A percentile compares a stretch with the other conserved stretches of the same genome.
These are phyloP conservation scores for Blakeslea trispora DNA, from an alignment of 371 early-diverging fungal species.

Conservation along the genomic window DNA sequence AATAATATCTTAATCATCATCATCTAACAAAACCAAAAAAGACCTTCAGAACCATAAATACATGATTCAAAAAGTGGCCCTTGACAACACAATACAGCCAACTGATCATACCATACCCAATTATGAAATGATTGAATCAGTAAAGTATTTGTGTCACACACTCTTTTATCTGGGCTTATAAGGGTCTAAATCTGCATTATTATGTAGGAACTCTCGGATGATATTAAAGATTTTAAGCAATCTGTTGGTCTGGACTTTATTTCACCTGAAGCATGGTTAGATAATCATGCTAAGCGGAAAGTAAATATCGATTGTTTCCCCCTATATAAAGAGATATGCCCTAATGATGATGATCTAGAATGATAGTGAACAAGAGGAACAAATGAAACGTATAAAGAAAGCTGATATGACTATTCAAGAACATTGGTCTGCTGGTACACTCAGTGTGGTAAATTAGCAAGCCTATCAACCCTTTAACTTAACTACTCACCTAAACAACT, in stretches of 20 bases:
- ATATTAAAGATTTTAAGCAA: slow-evolving; percentile 19
- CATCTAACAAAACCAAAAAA: too few relatives aligned
- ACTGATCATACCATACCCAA: slow-evolving; percentile 17
- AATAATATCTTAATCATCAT: too few relatives aligned
- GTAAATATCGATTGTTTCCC: too few relatives aligned
- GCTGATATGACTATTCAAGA: slow-evolving; percentile 5
- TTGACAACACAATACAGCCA: slow-evolving; percentile 27
- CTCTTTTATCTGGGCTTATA: not conserved
- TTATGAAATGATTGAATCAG: slow-evolving; percentile 15
- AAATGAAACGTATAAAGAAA: not conserved
- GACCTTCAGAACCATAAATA: slow-evolving; percentile 62
- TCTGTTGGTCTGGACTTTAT: slow-evolving; percentile 16
- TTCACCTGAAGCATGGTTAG: slow-evolving; percentile 1
- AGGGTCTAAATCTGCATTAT: not conserved
- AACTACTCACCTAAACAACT: too few relatives aligned
- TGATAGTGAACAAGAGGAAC: not conserved
- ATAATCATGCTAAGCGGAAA: slow-evolving; percentile 10
- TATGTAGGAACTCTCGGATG: slow-evolving; percentile 17
- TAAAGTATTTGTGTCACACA: not conserved
- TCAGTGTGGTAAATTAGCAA: slow-evolving; percentile 2
- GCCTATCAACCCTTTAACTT: too few relatives aligned
- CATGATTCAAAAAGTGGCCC: slow-evolving; percentile 60
- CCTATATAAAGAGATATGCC: too few relatives aligned
- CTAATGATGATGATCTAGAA: too few relatives aligned
- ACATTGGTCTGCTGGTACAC: slow-evolving; percentile 5